Percentiles rank a stretch among this genome's conserved stretches.
Conservation (phyloP, 805 yeast genomes). For the Starmerella apis region DNA sequence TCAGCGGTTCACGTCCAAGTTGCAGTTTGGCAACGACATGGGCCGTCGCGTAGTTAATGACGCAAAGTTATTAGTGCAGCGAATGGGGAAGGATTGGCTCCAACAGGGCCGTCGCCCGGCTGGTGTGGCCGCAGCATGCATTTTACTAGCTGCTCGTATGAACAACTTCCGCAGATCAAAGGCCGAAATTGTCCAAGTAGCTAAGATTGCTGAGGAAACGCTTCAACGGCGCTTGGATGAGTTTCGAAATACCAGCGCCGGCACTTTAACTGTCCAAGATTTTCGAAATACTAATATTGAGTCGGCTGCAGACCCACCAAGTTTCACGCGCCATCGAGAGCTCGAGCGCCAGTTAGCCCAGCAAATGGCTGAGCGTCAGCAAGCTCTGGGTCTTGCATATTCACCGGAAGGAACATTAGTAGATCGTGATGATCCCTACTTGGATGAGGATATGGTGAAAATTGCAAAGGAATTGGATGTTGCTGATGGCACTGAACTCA, state of each 20-base stretch:
- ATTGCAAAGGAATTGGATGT: constrained; percentile 25
- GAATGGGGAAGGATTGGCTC: constrained; percentile 94
- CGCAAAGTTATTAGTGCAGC: constrained; percentile 72
- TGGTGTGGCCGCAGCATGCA: constrained; percentile 95
- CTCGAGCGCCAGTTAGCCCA: constrained; percentile 33
- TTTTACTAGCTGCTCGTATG: constrained; percentile 90
- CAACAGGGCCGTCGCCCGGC: constrained; percentile 97
- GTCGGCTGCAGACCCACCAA: constrained; percentile 63
- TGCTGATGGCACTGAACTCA: constrained; percentile 28
- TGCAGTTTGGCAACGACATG: constrained; percentile 62
- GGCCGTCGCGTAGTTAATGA: constrained; percentile 66
- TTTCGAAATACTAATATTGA: constrained; percentile 48
- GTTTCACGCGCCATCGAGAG: constrained; percentile 53
- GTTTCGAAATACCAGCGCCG: constrained; percentile 68
- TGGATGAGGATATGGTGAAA: constrained; percentile 22
- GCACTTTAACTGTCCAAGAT: constrained; percentile 56
- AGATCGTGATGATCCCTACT: constrained; percentile 24
- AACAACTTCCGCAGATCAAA: constrained; percentile 86
- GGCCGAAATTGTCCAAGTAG: constrained; percentile 86
- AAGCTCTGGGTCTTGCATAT: constrained; percentile 20
- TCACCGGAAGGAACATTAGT: constrained; percentile 19
- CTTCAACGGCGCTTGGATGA: constrained; percentile 83
- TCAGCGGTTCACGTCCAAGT: constrained; percentile 82
- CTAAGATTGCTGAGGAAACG: constrained; percentile 91
- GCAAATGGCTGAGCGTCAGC: constrained; percentile 9